Base-by-base conservation (phyloP, 2,329 filamentous ascomycete species). In the Xylariaceae sp. region DNA sequence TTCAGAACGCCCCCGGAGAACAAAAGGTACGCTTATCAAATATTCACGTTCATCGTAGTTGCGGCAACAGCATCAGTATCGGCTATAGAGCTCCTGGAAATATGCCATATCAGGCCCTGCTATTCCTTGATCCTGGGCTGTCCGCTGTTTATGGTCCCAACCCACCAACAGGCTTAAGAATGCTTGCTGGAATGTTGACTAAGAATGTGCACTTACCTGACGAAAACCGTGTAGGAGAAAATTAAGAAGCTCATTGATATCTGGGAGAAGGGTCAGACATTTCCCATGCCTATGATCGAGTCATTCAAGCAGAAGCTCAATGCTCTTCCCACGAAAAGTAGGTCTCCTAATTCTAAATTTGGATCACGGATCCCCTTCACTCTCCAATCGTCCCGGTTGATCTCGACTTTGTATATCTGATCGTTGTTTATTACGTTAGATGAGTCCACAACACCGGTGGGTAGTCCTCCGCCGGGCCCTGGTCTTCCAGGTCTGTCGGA, bases 171-270 rank as follows among this genome's bases (percentile, higher is more conserved):
- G 46, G 52, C 44, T 21, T 54, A 56, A 42, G 45, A 51, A 67
- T 60, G 51, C 54, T 54, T 57, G 48, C 57, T 61, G 59, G 51
- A 57, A 61, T 57, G 40, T 66, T 63, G 60, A 66, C 58, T 57
- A 63, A 65, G 63, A 63, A 72, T 70, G 74, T 73, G 63, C 61
- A 72, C 74, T 75, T 73, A 82, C 79, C 70, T 71, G 66, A 66
- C 65, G 65, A 67, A 72, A 70, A 71, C 62, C 71, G 72, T 87
- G 80, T 89, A 95, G 90, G 91, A 96, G 73, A 98, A 97, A 80
- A 93, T 98, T 75, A 88, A 83, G 72, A 98, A 98, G 74, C 84
- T 99, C 67, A 81, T 98, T 77, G 93, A 96, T 72, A 99, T 99
- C 65, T 99, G 95, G 95, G 93, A 97, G 73, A 95, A 95, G 70